A percentile compares a stretch with the other conserved stretches of the same genome.
phyloP scores from a whole-genome alignment of 495 filamentous ascomycete species.

The Neurospora intermedia region DNA sequence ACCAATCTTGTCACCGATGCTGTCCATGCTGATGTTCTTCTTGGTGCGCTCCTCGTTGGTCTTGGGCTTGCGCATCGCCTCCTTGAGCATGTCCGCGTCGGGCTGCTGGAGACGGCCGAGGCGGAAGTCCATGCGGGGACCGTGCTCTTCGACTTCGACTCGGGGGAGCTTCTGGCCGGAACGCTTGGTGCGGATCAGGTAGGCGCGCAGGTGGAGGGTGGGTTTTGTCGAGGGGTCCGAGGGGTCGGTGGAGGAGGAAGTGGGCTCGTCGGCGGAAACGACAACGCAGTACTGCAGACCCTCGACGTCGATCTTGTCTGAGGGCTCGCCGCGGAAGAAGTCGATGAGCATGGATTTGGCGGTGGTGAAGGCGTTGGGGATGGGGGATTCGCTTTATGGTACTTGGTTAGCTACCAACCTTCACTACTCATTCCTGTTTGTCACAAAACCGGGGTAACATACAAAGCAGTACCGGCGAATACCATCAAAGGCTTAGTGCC shows the following conservation, averaged over 20 bases:
- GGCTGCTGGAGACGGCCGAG: slow-evolving; percentile 72
- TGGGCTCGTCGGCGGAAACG: slow-evolving; percentile 66
- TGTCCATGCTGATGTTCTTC: slow-evolving; percentile 91
- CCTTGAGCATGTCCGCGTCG: slow-evolving; percentile 68
- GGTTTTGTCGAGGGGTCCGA: slow-evolving; percentile 49
- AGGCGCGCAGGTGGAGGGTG: slow-evolving; percentile 69
- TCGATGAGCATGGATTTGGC: slow-evolving; percentile 82
- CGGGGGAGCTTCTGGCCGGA: slow-evolving; percentile 78
- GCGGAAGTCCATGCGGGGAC: slow-evolving; percentile 88
- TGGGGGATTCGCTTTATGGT: slow-evolving; percentile 48
- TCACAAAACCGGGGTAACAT: neutral
- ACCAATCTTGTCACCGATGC: slow-evolving; percentile 91
- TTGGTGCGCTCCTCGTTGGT: slow-evolving; percentile 63
- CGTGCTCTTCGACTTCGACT: slow-evolving; percentile 91
- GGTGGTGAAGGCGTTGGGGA: slow-evolving; percentile 62
- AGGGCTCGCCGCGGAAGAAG: slow-evolving; percentile 66
- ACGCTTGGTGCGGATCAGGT: slow-evolving; percentile 72
- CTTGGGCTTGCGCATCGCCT: slow-evolving; percentile 79
- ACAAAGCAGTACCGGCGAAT: slow-evolving; percentile 72
- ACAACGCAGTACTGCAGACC: slow-evolving; percentile 82
- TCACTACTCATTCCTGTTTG: no score
- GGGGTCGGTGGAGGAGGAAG: slow-evolving; percentile 12
- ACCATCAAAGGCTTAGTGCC: slow-evolving; percentile 80
- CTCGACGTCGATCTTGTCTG: slow-evolving; percentile 78
- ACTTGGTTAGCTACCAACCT: neutral